These are phyloP conservation scores for Marasmius tenuissimus DNA, from an alignment of 1,284 basidiomycete species.

Conservation along the genomic window DNA sequence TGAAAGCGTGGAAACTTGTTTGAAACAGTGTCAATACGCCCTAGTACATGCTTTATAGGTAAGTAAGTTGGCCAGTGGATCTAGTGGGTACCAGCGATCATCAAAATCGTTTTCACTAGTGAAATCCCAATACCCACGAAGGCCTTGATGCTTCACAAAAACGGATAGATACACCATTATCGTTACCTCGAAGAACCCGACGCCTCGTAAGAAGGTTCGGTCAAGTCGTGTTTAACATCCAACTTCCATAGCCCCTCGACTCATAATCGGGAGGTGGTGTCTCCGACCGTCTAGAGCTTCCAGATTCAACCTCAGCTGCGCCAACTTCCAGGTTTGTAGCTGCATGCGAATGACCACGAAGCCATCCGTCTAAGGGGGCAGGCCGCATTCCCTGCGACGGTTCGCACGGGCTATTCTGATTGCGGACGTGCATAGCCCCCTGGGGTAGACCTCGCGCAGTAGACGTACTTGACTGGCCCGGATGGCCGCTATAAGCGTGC, in stretches of 20 bases:
- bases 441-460: neutral
- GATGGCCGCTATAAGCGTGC: neutral
- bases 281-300: neutral
- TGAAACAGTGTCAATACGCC: no score
- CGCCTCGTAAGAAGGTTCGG: no score
- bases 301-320: neutral
- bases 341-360: neutral
- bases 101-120: no score
- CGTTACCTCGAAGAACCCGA: no score
- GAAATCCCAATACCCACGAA: no score
- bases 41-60: no score
- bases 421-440: neutral
- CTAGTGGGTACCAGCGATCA: no score
- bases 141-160: no score
- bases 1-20: no score
- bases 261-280: neutral
- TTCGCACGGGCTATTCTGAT: neutral
- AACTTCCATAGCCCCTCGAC: neutral
- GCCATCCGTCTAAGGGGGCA: neutral
- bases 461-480: neutral
- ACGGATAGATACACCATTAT: no score
- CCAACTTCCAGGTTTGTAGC: neutral
- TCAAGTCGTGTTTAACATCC: no score
- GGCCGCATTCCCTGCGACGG: neutral
- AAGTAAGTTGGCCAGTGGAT: no score